Evolutionary conservation across 225 moss, liverwort and hornwort species (phyloP).

Genomic region (Bryum argenteum): DNA sequence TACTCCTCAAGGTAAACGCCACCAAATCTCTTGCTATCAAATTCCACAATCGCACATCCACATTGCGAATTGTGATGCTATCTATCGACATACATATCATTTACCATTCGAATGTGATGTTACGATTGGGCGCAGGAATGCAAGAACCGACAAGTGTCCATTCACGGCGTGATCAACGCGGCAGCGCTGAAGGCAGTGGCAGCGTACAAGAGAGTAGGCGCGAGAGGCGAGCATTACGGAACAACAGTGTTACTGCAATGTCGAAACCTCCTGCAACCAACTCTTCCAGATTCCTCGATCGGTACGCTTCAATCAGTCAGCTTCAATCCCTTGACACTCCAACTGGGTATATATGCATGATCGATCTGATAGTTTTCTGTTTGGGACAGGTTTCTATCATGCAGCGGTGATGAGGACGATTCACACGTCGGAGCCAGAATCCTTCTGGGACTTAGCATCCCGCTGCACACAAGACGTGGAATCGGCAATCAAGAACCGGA

Average conservation of each 20-base stretch:
- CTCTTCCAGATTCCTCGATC: constrained; percentile 51
- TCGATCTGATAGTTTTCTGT: background rate
- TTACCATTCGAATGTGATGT: background rate
- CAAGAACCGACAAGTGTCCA: constrained; percentile 22
- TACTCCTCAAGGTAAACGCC: constrained; percentile 52
- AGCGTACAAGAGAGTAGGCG: constrained; percentile 61
- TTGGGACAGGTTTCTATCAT: constrained; percentile 73
- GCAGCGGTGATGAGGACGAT: constrained; percentile 61
- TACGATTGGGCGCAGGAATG: constrained; percentile 33
- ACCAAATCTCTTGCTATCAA: background rate
- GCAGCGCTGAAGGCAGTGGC: constrained; percentile 68
- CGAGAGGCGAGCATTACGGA: constrained; percentile 68
- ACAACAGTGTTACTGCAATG: constrained; percentile 65
- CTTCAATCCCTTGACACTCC: too few species aligned
- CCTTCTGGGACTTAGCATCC: constrained; percentile 69
- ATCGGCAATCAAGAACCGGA: constrained; percentile 49
- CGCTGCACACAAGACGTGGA: constrained; percentile 48
- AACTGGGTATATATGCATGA: too few species aligned
- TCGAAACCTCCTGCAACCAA: constrained; percentile 56
- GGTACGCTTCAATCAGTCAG: constrained; percentile 52
- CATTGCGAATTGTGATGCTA: background rate
- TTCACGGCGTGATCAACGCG: constrained; percentile 62
- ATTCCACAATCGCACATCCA: background rate
- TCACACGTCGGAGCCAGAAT: constrained; percentile 47
- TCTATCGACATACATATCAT: too few species aligned